Evolutionary conservation across 78 protist species (phyloP), one percentile per base, ranked within the genome.

Genomic region (Bigelowiella natans): DNA sequence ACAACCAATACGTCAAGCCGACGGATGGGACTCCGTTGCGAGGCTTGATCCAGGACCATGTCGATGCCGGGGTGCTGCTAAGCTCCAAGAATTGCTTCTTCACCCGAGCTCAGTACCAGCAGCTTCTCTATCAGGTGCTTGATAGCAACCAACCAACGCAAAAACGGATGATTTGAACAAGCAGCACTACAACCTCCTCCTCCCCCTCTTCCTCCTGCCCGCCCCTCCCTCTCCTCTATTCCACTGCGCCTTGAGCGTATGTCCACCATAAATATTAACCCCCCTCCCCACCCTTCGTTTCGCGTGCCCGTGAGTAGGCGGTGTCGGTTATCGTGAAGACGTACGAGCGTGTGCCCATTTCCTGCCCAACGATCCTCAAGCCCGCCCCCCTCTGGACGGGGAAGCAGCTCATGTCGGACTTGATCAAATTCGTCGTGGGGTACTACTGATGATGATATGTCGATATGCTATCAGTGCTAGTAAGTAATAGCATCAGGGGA

Each of bases 41-140:
- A 0, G 99, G 99, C 37, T 90, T 99, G 73, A 98, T 99, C 86
- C 99, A 98, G 93, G 99, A 99, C 93, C 98, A 97, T 88, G 96
- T 98, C n/a, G 95, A 95, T 1, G 88, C 98, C 1, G 99, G 98
- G 30, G 96, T 96, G 1, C 87, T 95, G 29, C 85, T 98, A 31
- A 97, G 98, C 26, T 83, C 40, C 86, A 85, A 94, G 30, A 98
- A 97, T 85, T 93, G 98, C 2, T 98, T 97, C 94, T 39, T 97
- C 83, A 85, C 86, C 0, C 36, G 40, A 1, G 87, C 83, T 0
- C 86, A 92, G 26, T 97, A 86, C 90, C 40, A 51, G 73, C 95
- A 95, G 37, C 89, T 97, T 29, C 90, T 97, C 39, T 88, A 39
- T 39, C n/a, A 11, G 30, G 90, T 82, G 39, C 36, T 51, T 7